Evolutionary conservation across 2,329 filamentous ascomycete genomes (phyloP).

Genomic region (Kalmusia sp.): DNA sequence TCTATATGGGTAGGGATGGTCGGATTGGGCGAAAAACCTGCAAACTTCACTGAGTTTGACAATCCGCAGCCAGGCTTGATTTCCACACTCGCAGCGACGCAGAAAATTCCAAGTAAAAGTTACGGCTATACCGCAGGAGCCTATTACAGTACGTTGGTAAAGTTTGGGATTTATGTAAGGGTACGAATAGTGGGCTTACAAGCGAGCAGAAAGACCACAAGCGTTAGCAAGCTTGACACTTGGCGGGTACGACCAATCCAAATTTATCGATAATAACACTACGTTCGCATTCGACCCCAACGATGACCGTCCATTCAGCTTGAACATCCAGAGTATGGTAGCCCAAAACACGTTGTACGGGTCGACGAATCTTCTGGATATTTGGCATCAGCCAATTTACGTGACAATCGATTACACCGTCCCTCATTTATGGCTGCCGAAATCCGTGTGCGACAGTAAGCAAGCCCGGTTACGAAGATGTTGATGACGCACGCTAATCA

Average conservation of each 20-base stretch:
- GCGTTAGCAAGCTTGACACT: constrained; percentile 36
- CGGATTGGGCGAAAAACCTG: constrained; percentile 53
- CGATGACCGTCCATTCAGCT: constrained; percentile 18
- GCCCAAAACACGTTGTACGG: constrained; percentile 22
- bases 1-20: constrained; percentile 33
- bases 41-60: constrained; percentile 56
- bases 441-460: constrained; percentile 36
- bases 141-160: constrained; percentile 21
- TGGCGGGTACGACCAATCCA: constrained; percentile 44
- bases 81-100: constrained; percentile 14
- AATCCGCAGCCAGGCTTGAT: constrained; percentile 21
- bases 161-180: not conserved
- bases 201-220: constrained; percentile 20
- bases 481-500: too few relatives aligned
- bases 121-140: constrained; percentile 31
- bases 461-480: constrained; percentile 20
- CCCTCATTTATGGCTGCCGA: constrained; percentile 44
- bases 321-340: constrained; percentile 21
- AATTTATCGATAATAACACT: constrained; percentile 25
- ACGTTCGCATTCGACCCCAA: constrained; percentile 27
- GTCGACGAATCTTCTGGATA: not conserved
- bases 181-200: not conserved
- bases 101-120: constrained; percentile 21
- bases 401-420: constrained; percentile 42
- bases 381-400: constrained; percentile 23